phyloP scores from a whole-genome alignment of 805 yeast genomes.

The Myxozyma mucilagina region DNA sequence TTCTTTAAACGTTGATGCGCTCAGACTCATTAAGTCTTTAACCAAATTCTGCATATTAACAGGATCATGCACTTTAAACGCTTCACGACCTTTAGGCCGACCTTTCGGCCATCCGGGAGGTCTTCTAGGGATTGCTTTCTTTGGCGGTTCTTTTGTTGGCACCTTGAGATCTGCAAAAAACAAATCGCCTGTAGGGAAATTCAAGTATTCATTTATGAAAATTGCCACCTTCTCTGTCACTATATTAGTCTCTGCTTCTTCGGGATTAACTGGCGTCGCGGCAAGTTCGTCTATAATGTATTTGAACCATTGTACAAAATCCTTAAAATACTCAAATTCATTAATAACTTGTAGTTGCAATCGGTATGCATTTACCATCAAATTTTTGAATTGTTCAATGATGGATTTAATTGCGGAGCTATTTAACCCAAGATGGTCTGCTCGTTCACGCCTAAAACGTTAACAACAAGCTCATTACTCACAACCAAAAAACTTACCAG shows the following conservation, averaged over 20 bases:
- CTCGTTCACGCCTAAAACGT: constrained; percentile 30
- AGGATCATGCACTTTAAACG: not conserved
- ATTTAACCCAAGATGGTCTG: constrained; percentile 29
- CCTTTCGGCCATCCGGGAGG: not conserved
- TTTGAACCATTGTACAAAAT: constrained; percentile 30
- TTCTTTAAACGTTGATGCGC: constrained; percentile 16
- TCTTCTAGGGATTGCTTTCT: not conserved
- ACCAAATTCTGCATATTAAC: constrained; percentile 6
- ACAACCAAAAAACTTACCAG: constrained; percentile 17
- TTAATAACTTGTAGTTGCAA: constrained; percentile 24
- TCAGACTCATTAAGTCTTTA: not conserved
- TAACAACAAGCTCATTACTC: not conserved
- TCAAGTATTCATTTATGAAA: constrained; percentile 15
- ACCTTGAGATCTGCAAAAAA: not conserved
- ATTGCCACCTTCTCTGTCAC: constrained; percentile 22
- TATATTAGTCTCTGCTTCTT: constrained; percentile 12
- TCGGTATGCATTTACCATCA: constrained; percentile 13
- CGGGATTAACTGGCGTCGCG: constrained; percentile 2
- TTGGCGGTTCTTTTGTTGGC: not conserved
- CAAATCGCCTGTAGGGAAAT: constrained; percentile 1
- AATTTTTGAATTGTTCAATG: constrained; percentile 10
- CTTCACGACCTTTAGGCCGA: not conserved
- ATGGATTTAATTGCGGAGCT: constrained; percentile 17
- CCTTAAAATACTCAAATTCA: constrained; percentile 20
- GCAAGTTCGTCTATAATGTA: constrained; percentile 13